Evolutionary conservation across 1,284 basidiomycete species (phyloP).

Genomic region (Microbotryum intermedium): DNA sequence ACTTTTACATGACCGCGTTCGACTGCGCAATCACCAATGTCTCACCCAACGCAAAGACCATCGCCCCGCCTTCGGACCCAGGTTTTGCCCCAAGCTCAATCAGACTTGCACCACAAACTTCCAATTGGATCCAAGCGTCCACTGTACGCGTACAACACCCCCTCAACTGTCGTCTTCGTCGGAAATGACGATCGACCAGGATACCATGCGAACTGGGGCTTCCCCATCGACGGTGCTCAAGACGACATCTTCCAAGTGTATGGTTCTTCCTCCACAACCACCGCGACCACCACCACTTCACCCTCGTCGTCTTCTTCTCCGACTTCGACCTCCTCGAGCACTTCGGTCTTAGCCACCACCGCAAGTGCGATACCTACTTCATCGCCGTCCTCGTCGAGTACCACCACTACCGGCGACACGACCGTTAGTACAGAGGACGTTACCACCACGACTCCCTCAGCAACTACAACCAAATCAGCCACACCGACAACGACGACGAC

Average conservation of each 20-base stretch:
- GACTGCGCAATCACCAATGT: slow-evolving; percentile 10
- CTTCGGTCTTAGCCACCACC: no score
- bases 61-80: slow-evolving; percentile 13
- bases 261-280: no score
- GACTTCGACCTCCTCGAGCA: no score
- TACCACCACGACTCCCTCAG: no score
- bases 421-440: no score
- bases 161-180: slow-evolving; percentile 2
- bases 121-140: slow-evolving; percentile 19
- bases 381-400: no score
- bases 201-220: slow-evolving; percentile 6
- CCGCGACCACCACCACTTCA: no score
- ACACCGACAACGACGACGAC: no score
- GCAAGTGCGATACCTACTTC: no score
- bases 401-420: no score
- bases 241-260: slow-evolving; percentile 13
- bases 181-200: slow-evolving; percentile 9
- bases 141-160: slow-evolving; percentile 10
- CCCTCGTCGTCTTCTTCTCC: no score
- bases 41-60: not conserved
- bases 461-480: no score
- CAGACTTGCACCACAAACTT: not conserved
- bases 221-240: slow-evolving; percentile 11
- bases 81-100: slow-evolving; percentile 1
- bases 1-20: slow-evolving; percentile 16